These are phyloP conservation scores for Solanum appendiculatum DNA, from an alignment of 257 asterid genomes.

Conservation along the genomic window DNA sequence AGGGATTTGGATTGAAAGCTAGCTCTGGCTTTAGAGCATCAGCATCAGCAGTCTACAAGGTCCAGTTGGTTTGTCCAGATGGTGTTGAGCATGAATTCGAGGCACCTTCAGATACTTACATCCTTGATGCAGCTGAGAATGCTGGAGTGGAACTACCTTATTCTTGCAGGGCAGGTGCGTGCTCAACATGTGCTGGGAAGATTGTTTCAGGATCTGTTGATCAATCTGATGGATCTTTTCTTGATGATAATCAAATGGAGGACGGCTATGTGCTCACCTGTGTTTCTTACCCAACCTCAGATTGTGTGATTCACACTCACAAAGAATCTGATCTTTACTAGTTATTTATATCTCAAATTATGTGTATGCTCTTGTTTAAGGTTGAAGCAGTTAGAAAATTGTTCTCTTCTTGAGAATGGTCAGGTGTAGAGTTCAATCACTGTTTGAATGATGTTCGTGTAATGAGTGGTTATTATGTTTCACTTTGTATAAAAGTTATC, in stretches of 20 bases:
- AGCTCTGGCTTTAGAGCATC: constrained; percentile 32
- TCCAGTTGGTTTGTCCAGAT: constrained; percentile 52
- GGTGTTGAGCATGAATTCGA: constrained; percentile 54
- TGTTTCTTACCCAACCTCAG: constrained; percentile 71
- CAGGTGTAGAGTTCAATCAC: neutral
- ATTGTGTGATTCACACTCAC: constrained; percentile 77
- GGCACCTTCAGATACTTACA: constrained; percentile 51
- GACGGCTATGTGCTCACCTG: constrained; percentile 62
- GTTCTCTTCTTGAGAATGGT: neutral
- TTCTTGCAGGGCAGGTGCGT: constrained; percentile 91
- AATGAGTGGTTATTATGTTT: neutral
- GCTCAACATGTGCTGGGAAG: constrained; percentile 87
- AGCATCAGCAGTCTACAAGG: constrained; percentile 59
- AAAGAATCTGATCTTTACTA: constrained; percentile 66
- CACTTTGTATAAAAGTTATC: neutral
- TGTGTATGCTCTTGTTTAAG: neutral
- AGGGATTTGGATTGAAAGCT: constrained; percentile 44
- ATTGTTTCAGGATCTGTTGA: constrained; percentile 44
- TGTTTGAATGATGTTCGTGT: neutral
- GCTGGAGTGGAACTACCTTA: constrained; percentile 76
- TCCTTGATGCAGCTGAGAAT: constrained; percentile 66
- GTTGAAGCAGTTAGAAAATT: neutral
- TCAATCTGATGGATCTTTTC: constrained; percentile 76
- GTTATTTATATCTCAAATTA: neutral
- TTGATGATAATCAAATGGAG: constrained; percentile 44